Percentiles rank a stretch among this genome's conserved stretches.
These are phyloP conservation scores for Lipomyces sp. DNA, from an alignment of 805 yeast species.

Conservation along the genomic window DNA sequence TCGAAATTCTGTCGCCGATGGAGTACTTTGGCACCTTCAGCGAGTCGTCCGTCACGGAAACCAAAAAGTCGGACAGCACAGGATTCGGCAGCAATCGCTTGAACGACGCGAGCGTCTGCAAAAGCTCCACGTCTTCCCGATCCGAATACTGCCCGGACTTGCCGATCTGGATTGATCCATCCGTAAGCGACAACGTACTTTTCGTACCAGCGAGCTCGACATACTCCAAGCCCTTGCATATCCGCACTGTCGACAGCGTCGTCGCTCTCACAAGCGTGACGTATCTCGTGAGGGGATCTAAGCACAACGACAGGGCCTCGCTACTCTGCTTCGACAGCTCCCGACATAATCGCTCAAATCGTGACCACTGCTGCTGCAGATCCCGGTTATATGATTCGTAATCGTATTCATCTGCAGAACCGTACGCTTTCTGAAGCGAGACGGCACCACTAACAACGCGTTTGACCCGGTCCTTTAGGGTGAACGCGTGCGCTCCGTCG, in stretches of 20 bases:
- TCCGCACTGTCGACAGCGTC: constrained; percentile 40
- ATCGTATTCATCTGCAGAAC: constrained; percentile 26
- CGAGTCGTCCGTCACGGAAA: constrained; percentile 41
- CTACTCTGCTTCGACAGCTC: constrained; percentile 61
- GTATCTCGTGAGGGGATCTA: constrained; percentile 38
- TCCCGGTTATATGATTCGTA: constrained; percentile 41
- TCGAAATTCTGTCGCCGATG: constrained; percentile 23
- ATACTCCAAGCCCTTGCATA: constrained; percentile 35
- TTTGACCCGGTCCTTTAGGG: constrained; percentile 40
- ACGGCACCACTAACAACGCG: constrained; percentile 38
- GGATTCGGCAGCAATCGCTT: constrained; percentile 42
- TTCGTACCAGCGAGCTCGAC: constrained; percentile 35
- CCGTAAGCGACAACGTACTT: not conserved
- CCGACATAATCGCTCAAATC: constrained; percentile 66
- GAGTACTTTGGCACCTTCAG: constrained; percentile 18
- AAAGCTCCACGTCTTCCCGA: constrained; percentile 28
- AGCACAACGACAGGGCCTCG: constrained; percentile 56
- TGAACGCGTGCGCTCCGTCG: constrained; percentile 23
- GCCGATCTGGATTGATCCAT: not conserved
- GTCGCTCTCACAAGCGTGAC: constrained; percentile 40
- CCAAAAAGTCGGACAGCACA: constrained; percentile 38
- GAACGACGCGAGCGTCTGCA: constrained; percentile 43
- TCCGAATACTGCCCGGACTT: not conserved
- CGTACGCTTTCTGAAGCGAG: constrained; percentile 15
- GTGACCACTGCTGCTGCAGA: constrained; percentile 58